Base-by-base conservation (phyloP, 495 filamentous ascomycete genomes). In the Umbilicaria muhlenbergii region DNA sequence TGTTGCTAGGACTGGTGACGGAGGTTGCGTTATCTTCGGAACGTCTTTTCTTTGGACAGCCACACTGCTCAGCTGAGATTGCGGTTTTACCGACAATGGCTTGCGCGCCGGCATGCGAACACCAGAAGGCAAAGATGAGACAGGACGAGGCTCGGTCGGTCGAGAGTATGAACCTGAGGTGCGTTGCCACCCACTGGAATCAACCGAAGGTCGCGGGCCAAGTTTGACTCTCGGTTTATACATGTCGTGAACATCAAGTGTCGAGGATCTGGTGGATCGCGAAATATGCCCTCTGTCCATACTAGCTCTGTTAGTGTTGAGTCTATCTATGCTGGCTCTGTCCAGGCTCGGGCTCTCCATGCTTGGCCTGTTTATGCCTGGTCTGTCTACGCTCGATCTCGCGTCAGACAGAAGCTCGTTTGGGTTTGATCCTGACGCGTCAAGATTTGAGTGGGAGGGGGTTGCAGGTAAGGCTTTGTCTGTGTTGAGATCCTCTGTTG, bases 201-300 rank as follows among this genome's bases (percentile, higher is more conserved):
- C 86, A 18, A 80, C 63, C 3, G 81, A 83, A 40, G 85, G 86
- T 39, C 87, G 73, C 15, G 87, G 87, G 8, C 81, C 87, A 21
- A 89, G 71, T 54, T 86, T 92, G 44, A 91, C 77, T 48, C 86
- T 89, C 34, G 73, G 77, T 43, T 77, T 80, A 18, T 67, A 66
- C 34, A 68, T 69, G 34, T 63, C 69, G 48, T 81, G 76, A 14
- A 80, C 52, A 36, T 88, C 84, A 10, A 71, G 63, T 31, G 71
- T 55, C 5, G 66, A 69, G 19, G 74, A 72, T 17, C 84, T 68
- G 16, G 74, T 63, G 11, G 81, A 80, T 49, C 84, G 78, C 0
- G 80, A 78, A 11, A 78, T 83, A 12, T 46, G 31, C 12, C 53
- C 48, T n/a, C 47, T 45, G n/a, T 56, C 50, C 36, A 44, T 37